Evolutionary conservation across 345 rosid genomes (phyloP), one percentile per base, ranked within the genome.

Genomic region (Raphanus raphanistrum): DNA sequence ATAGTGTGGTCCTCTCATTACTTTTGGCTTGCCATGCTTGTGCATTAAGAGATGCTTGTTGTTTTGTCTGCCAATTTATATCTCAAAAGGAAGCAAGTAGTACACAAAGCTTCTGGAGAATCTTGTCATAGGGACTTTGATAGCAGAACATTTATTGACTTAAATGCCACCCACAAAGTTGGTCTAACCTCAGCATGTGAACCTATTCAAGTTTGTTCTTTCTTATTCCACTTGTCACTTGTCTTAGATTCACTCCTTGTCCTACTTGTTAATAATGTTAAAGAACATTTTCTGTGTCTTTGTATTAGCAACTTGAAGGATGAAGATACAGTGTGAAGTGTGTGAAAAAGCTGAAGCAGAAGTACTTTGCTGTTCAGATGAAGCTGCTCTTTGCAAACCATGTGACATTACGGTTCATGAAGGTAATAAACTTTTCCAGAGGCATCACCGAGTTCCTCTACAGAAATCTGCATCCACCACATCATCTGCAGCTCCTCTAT

Each of bases 331-430:
- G 45, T 81, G 83, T 13, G 84, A 81, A 68, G 83, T 74, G 12
- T 84, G 84, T n/a, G 84, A 84, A 16, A 76, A 64, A 50, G 83
- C 81, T 8, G 86, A 81, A 78, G 86, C 84, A n/a, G 72, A 76
- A 82, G 79, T 84, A 52, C 65, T 81, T 3, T 84, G 86, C 43
- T 84, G 81, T 58, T 80, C 86, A 10, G 84, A 84, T 70, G 83
- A 84, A 76, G 83, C 81, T 55, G 84, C 74, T 63, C 83, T 84
- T 72, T 84, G 86, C 29, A 81, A 73, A 75, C 78, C 74, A n/a
- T 84, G 84, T 57, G 86, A 84, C 76, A 54, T 50, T 61, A 76
- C 70, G 5, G 57, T 84, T n/a, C 86, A 84, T 68, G 80, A 78
- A 17, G 82, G 83, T 63, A 84, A 83, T 76, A 77, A 74, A 70